Conservation (phyloP, 1,139 yeast species). For the Pichia sp. region DNA sequence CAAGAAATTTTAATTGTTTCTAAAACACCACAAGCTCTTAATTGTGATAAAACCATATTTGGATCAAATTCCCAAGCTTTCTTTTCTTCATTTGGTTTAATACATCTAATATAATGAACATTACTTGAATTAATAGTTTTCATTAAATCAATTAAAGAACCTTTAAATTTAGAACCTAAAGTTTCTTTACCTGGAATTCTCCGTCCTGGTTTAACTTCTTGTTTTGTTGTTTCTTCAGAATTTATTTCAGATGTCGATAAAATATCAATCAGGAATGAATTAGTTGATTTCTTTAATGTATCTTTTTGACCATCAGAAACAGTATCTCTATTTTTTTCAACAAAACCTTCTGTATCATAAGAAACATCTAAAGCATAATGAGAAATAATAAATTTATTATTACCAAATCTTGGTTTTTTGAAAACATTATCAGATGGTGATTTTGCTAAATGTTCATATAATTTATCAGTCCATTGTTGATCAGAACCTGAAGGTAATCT, state of each 20-base stretch:
- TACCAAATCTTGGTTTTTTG: conserved; percentile 93
- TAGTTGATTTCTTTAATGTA: conserved; percentile 65
- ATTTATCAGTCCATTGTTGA: conserved; percentile 85
- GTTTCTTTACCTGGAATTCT: conserved; percentile 77
- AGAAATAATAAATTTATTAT: conserved; percentile 79
- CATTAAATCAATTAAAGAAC: conserved; percentile 90
- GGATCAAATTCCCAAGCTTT: conserved; percentile 96
- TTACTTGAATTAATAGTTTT: conserved; percentile 87
- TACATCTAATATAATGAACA: conserved; percentile 95
- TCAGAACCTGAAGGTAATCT: conserved; percentile 93
- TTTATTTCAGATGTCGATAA: conserved; percentile 60
- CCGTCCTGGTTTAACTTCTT: conserved; percentile 31
- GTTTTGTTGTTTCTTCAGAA: conserved; percentile 43
- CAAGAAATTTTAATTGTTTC: conserved; percentile 96
- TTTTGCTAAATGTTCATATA: conserved; percentile 79
- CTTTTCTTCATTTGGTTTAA: conserved; percentile 91
- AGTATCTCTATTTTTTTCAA: conserved; percentile 95
- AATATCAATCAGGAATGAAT: conserved; percentile 57
- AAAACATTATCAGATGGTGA: conserved; percentile 74
- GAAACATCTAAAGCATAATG: conserved; percentile 95
- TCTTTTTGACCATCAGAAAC: conserved; percentile 95
- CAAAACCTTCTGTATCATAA: conserved; percentile 90
- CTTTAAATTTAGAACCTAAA: conserved; percentile 88
- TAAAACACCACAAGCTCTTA: conserved; percentile 97
- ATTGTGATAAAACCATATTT: conserved; percentile 88